Conservation (phyloP, 2,329 filamentous ascomycete genomes). For the Colletotrichum shisoi region DNA sequence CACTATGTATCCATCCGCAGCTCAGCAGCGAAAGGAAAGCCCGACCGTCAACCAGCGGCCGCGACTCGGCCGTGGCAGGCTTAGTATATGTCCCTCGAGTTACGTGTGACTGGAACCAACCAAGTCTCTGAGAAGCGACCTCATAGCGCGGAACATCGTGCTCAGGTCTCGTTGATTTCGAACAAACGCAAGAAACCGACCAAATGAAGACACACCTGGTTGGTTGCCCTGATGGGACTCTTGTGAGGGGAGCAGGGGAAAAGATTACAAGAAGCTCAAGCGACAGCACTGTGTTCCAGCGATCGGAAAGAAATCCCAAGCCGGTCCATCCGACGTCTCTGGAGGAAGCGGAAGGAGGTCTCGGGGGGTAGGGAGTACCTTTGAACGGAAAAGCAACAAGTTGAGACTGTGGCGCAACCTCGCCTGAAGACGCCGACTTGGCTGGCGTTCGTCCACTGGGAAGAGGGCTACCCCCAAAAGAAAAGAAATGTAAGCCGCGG, state of each 20-base stretch:
- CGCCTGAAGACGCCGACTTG: background rate
- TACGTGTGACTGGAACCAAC: background rate
- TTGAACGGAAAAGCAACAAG: conserved; percentile 1
- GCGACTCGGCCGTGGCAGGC: background rate
- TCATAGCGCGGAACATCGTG: background rate
- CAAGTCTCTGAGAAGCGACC: background rate
- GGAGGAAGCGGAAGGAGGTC: background rate
- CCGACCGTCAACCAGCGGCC: too few relatives aligned
- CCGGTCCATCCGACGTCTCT: background rate
- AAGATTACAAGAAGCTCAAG: background rate
- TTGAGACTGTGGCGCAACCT: conserved; percentile 7
- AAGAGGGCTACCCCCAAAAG: background rate
- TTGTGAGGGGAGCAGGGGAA: background rate
- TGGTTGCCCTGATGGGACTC: background rate
- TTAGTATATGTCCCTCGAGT: background rate
- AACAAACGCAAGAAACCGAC: background rate
- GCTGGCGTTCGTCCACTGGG: background rate
- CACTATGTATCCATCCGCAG: background rate
- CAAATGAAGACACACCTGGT: background rate
- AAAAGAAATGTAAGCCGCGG: background rate
- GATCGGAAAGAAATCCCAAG: background rate
- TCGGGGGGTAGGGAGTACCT: background rate
- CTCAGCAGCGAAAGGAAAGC: too few relatives aligned
- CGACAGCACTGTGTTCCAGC: background rate
- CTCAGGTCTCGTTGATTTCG: background rate